These are phyloP conservation scores for Leishmania lainsoni DNA, from an alignment of 208 protist genomes.

Conservation along the genomic window DNA sequence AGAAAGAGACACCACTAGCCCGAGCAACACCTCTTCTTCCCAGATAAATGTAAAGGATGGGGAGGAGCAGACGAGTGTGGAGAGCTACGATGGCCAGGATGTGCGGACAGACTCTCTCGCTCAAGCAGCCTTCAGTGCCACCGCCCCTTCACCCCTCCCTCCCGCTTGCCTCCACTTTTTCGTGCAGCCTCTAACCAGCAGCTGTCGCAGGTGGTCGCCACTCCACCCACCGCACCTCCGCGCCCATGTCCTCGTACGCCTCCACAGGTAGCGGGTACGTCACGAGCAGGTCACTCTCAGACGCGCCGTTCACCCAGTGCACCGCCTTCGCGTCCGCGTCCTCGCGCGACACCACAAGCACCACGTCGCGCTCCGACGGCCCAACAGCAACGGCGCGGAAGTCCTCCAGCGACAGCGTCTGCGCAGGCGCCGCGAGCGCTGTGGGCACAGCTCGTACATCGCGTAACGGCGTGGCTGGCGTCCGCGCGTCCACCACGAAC, in stretches of 20 bases:
- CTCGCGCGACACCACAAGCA: slow-evolving; percentile 36
- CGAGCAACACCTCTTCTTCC: neutral
- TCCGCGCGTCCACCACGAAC: slow-evolving; percentile 37
- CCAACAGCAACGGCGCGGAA: slow-evolving; percentile 36
- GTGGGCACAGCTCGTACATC: neutral
- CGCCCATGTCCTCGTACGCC: slow-evolving; percentile 46
- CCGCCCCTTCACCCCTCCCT: neutral
- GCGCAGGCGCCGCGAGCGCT: slow-evolving; percentile 42
- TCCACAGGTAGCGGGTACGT: slow-evolving; percentile 45
- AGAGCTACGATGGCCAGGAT: neutral
- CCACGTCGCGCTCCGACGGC: slow-evolving; percentile 20
- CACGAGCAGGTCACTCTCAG: slow-evolving; percentile 54
- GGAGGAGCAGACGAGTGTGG: neutral
- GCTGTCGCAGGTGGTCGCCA: neutral
- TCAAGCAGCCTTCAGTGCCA: neutral
- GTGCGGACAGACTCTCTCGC: neutral
- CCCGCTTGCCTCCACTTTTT: no score
- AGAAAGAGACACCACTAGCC: neutral
- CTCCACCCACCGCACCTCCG: slow-evolving; percentile 30
- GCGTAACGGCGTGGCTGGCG: slow-evolving; percentile 9
- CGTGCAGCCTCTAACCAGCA: neutral
- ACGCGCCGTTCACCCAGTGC: slow-evolving; percentile 52
- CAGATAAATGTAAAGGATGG: neutral
- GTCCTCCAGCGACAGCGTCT: slow-evolving; percentile 67
- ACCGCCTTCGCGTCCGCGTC: slow-evolving; percentile 39